Base-by-base conservation (phyloP, 306 rosid species). In the Cucurbita moschata region DNA sequence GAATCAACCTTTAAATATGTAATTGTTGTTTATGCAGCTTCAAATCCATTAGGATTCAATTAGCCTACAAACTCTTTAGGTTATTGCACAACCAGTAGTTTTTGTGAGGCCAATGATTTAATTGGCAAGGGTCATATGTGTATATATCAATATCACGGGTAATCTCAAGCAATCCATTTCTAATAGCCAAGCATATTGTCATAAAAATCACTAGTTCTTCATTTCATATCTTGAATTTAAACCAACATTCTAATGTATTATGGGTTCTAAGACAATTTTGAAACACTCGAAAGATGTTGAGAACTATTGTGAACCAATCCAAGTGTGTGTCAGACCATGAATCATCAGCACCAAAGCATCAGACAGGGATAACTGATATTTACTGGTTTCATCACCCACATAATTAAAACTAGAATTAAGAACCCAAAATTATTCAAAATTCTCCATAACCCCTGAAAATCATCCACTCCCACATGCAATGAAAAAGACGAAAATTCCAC, bases 291-390 rank as follows among this genome's bases (percentile, higher is more conserved):
- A 30, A 30, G 35, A 30, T 30, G 35, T 30, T 30, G 35, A 30
- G 30, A 30, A 30, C 9, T 2, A 16, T 4, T 16, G 21, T 11
- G 68, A 77, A 30, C 40, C 40, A 39, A 23, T 30, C 42, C 23
- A 12, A 7, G 21, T 46, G 26, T 47, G 43, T 60, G 88, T 87
- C 92, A 90, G 95, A 86, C 71, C 44, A 86, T 82, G 85, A 70
- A 69, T 40, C 64, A 56, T 85, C 96, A 89, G 87, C 92, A 89
- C 60, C 85, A 68, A 51, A 73, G 8, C 2, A 55, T 92, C 94
- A 86, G 96, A 77, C 92, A 89, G 88, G 90, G 92, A 92, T 89
- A 88, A 89, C 96, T 88, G 96, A 85, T 79, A 56, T 75, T 43
- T 72, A 57, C 19, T 30, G 8, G 38, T 81, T 76, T 87, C 92